A percentile compares a stretch with the other conserved stretches of the same genome.
These are phyloP conservation scores for Pseudopithomyces chartarum DNA, from an alignment of 2,329 filamentous ascomycete genomes.

Conservation along the genomic window DNA sequence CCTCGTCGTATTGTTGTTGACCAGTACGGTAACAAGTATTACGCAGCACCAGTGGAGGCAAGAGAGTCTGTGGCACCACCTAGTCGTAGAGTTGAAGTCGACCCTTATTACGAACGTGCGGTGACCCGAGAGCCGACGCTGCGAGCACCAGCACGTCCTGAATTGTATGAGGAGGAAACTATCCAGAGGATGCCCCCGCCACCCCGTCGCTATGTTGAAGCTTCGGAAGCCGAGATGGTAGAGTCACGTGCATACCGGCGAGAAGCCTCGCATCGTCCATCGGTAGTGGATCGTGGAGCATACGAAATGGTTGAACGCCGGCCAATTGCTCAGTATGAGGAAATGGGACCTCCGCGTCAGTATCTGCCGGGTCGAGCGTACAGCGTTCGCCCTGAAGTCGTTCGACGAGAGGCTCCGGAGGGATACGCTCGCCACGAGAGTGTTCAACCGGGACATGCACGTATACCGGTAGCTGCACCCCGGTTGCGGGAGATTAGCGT, in stretches of 20 bases:
- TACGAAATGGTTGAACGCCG: conserved; percentile 32
- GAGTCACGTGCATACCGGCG: conserved; percentile 62
- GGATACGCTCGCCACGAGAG: conserved; percentile 47
- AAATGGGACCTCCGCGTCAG: conserved; percentile 44
- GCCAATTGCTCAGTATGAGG: conserved; percentile 39
- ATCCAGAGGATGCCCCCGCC: conserved; percentile 52
- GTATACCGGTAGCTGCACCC: conserved; percentile 37
- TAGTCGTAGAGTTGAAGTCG: conserved; percentile 54
- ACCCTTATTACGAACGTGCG: conserved; percentile 69
- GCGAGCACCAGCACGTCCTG: conserved; percentile 54
- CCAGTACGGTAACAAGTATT: conserved; percentile 81
- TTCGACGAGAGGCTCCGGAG: conserved; percentile 40
- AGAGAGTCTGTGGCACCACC: conserved; percentile 62
- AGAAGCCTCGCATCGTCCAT: conserved; percentile 62
- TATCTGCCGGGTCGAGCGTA: conserved; percentile 41
- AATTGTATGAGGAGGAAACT: conserved; percentile 51
- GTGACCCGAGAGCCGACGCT: conserved; percentile 59
- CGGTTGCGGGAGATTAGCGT: conserved; percentile 50
- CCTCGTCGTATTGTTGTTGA: conserved; percentile 76
- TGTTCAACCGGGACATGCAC: conserved; percentile 46
- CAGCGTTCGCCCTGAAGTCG: conserved; percentile 46
- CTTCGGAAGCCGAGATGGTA: conserved; percentile 62
- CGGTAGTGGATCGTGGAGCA: conserved; percentile 39
- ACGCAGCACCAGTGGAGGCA: conserved; percentile 56
- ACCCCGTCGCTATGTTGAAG: conserved; percentile 59